Evolutionary conservation across 163 green algal species (phyloP).

Genomic region (Smithsoniella earleae): DNA sequence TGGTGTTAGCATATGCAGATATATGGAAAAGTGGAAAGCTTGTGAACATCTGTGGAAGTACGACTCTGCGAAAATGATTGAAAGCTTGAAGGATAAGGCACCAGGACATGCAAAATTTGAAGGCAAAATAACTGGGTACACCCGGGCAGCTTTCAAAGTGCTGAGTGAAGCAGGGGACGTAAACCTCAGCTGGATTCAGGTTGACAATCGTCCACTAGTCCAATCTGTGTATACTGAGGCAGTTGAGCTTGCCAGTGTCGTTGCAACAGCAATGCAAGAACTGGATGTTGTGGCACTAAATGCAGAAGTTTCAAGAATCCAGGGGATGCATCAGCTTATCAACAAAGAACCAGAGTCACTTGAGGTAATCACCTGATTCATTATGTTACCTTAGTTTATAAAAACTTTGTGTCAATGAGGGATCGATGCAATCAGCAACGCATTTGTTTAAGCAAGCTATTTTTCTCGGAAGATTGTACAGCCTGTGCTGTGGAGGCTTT

Average conservation of each 20-base stretch:
- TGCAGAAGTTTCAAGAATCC: conserved; percentile 34
- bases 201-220: conserved; percentile 52
- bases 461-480: no score
- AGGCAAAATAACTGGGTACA: conserved; percentile 70
- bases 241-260: conserved; percentile 56
- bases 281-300: conserved; percentile 49
- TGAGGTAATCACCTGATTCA: no score
- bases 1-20: no score
- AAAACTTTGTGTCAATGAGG: no score
- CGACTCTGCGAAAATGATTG: conserved; percentile 62
- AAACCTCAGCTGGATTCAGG: conserved; percentile 61
- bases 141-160: conserved; percentile 34
- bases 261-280: conserved; percentile 58
- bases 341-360: conserved; percentile 23
- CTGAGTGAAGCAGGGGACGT: conserved; percentile 43
- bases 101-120: conserved; percentile 59
- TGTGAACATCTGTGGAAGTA: conserved; percentile 68
- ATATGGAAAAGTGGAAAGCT: conserved; percentile 39
- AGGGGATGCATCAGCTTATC: background rate
- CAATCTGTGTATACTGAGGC: conserved; percentile 60
- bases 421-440: no score
- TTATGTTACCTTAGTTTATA: no score
- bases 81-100: conserved; percentile 70
- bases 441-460: no score
- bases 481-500: no score